Percentiles rank a stretch among this genome's conserved stretches.
Evolutionary conservation across 345 rosid species (phyloP).

Genomic region (Lagerstroemia speciosa): DNA sequence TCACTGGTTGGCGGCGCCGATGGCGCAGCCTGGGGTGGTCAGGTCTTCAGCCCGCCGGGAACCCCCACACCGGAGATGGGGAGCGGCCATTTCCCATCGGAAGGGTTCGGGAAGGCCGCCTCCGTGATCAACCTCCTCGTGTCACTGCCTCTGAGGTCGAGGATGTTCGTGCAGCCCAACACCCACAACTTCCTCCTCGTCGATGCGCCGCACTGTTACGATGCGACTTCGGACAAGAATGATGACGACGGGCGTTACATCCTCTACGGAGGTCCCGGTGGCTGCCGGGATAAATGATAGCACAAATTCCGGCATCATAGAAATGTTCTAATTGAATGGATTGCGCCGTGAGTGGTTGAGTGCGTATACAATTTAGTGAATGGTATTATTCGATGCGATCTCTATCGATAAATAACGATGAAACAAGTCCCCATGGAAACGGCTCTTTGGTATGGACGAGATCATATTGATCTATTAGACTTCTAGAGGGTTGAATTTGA

Average conservation of each 20-base stretch:
- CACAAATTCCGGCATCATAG: too few relatives aligned
- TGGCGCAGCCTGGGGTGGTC: neutral
- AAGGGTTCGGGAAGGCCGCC: neutral
- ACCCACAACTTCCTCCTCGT: neutral
- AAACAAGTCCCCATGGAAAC: too few relatives aligned
- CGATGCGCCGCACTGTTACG: neutral
- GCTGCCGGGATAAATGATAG: neutral
- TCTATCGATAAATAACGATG: too few relatives aligned
- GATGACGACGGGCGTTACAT: neutral
- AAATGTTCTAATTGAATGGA: neutral
- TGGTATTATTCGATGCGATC: too few relatives aligned
- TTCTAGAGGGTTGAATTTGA: too few relatives aligned
- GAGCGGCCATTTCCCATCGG: neutral
- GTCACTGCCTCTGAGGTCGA: neutral
- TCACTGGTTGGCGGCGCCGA: neutral
- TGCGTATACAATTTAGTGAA: too few relatives aligned
- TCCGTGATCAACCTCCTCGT: neutral
- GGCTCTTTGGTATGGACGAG: too few relatives aligned
- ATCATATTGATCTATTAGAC: too few relatives aligned
- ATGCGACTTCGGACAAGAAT: neutral
- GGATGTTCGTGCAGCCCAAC: neutral
- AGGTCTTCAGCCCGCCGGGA: neutral
- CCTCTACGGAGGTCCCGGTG: neutral
- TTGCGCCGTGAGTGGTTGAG: neutral
- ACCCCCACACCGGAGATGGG: neutral